Percentiles rank a stretch among this genome's conserved stretches.
Conservation (phyloP, 345 rosid genomes). For the Pseudoturritis turrita region DNA sequence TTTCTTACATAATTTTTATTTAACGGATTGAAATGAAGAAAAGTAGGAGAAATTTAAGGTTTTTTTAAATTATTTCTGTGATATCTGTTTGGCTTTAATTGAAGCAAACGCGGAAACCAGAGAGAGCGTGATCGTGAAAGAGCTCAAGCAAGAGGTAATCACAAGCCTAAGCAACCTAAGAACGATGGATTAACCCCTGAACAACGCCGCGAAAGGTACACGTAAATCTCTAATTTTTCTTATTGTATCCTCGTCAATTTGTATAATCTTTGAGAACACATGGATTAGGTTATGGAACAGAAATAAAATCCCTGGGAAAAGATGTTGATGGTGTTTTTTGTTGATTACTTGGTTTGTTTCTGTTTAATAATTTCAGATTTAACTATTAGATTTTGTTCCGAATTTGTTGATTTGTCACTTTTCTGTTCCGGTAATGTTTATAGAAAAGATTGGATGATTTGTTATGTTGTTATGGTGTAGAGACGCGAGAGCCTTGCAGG, state of each 20-base stretch:
- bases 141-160: conserved; percentile 50
- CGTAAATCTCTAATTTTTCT: background rate
- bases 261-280: background rate
- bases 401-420: background rate
- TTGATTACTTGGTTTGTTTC: background rate
- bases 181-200: conserved; percentile 70
- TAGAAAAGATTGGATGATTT: background rate
- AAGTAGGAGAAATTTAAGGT: background rate
- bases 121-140: conserved; percentile 75
- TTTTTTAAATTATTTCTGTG: background rate
- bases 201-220: conserved; percentile 74
- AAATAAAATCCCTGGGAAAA: no score
- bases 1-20: background rate
- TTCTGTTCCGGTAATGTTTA: background rate
- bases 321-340: background rate
- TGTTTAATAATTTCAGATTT: background rate
- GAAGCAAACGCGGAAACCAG: conserved; percentile 63
- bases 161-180: conserved; percentile 39
- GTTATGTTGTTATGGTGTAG: conserved; percentile 22
- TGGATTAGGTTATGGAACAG: background rate
- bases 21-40: background rate
- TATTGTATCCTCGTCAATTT: background rate
- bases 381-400: background rate
- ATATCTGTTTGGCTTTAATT: conserved; percentile 34
- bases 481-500: conserved; percentile 80